Percentiles rank a stretch among this genome's conserved stretches.
phyloP scores from a whole-genome alignment of 1,284 basidiomycete species.

The Trichosporon sp. region DNA sequence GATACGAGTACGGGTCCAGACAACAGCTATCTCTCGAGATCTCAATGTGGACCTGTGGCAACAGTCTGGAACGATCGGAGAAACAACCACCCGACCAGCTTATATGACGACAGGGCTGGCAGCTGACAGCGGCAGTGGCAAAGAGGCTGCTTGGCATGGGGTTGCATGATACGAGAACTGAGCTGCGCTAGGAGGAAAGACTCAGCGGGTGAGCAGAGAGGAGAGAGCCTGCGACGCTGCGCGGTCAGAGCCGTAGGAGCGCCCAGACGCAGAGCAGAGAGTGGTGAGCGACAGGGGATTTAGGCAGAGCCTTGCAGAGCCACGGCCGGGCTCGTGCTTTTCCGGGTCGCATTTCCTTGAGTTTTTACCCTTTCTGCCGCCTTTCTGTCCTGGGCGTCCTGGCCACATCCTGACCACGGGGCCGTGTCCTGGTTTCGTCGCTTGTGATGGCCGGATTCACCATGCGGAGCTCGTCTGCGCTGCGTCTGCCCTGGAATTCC shows the following conservation, averaged over 20 bases:
- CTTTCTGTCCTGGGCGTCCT: too few species aligned
- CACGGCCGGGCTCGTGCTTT: slow-evolving; percentile 5
- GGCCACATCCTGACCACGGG: not conserved
- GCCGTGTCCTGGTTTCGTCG: not conserved
- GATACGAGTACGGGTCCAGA: not conserved
- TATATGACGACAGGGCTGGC: slow-evolving; percentile 5
- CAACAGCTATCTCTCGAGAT: not conserved
- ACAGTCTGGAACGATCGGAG: not conserved
- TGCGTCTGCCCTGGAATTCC: too few species aligned
- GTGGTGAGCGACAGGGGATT: not conserved
- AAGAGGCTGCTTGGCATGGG: not conserved
- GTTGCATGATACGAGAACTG: not conserved
- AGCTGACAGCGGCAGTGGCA: not conserved
- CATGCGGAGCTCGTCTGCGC: not conserved
- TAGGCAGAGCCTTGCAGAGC: not conserved
- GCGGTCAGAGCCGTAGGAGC: not conserved
- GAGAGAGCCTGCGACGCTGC: not conserved
- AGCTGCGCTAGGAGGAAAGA: not conserved
- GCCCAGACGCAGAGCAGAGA: not conserved
- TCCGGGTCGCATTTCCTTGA: not conserved
- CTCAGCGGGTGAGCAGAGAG: not conserved
- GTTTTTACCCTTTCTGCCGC: not conserved
- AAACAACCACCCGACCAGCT: not conserved
- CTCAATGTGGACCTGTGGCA: not conserved
- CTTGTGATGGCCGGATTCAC: not conserved